Conservation (phyloP, 345 rosid genomes). For the Populus pruinosa region DNA sequence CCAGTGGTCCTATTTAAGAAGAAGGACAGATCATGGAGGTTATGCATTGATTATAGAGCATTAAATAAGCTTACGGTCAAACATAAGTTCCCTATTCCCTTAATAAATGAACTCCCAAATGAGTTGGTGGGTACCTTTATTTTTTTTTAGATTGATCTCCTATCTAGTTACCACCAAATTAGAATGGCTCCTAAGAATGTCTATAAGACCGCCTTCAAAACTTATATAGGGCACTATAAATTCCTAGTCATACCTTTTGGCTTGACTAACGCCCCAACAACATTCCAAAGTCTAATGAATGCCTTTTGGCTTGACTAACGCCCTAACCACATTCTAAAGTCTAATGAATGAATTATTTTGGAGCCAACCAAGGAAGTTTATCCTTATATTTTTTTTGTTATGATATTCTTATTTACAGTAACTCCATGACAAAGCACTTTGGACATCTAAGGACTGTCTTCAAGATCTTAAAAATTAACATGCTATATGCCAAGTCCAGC, state of each 20-base stretch:
- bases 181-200: background rate
- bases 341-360: too few species aligned
- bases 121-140: background rate
- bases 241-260: background rate
- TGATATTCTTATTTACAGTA: too few species aligned
- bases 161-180: background rate
- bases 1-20: too few species aligned
- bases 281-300: too few species aligned
- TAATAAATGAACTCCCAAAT: background rate
- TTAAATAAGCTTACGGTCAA: background rate
- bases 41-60: background rate
- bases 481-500: too few species aligned
- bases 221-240: background rate
- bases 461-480: fast-evolving
- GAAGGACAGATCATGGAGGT: too few species aligned
- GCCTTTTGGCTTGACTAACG: background rate
- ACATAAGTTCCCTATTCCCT: background rate
- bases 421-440: too few species aligned
- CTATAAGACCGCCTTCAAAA: background rate
- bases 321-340: background rate
- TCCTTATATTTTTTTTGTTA: too few species aligned
- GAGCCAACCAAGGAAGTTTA: too few species aligned
- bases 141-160: background rate
- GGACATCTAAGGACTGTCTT: too few species aligned
- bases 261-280: background rate